Evolutionary conservation across 495 filamentous ascomycete species (phyloP).

Genomic region (Penicillium alfredii): DNA sequence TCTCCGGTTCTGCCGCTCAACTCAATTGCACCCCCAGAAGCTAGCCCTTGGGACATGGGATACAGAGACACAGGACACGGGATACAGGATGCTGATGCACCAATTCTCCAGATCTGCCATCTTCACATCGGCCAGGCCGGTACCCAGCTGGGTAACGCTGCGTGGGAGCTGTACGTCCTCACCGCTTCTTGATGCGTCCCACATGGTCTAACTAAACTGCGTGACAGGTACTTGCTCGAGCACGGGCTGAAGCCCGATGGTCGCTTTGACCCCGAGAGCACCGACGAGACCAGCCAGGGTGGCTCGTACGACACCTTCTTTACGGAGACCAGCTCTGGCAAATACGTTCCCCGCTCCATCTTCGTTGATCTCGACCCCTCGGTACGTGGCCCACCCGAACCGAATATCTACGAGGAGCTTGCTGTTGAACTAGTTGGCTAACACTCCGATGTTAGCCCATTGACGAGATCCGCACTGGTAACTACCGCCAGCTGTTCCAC

Average conservation of each 20-base stretch:
- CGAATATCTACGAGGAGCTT: not conserved
- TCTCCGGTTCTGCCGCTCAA: constrained; percentile 15
- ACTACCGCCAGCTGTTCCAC: constrained; percentile 82
- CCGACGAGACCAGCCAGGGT: constrained; percentile 53
- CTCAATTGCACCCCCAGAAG: too few species aligned
- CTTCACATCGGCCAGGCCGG: constrained; percentile 92
- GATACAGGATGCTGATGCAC: constrained; percentile 11
- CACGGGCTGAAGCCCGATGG: constrained; percentile 81
- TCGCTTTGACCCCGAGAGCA: constrained; percentile 53
- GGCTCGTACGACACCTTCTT: constrained; percentile 89
- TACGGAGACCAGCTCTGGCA: constrained; percentile 76
- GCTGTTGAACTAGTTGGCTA: constrained; percentile 11
- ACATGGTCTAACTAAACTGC: constrained; percentile 1
- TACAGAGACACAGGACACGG: too few species aligned
- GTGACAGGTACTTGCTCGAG: constrained; percentile 75
- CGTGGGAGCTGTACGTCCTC: constrained; percentile 85
- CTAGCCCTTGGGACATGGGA: too few species aligned
- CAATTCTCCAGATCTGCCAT: constrained; percentile 62
- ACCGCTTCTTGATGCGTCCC: constrained; percentile 29
- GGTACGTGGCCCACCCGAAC: constrained; percentile 32
- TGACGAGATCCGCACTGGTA: constrained; percentile 82
- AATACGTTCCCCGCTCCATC: constrained; percentile 87
- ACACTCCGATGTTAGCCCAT: constrained; percentile 50
- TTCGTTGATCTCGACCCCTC: constrained; percentile 87
- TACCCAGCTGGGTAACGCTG: constrained; percentile 86